phyloP scores from a whole-genome alignment of 116 monocot genomes.

The Papilionanthe hybrid region DNA sequence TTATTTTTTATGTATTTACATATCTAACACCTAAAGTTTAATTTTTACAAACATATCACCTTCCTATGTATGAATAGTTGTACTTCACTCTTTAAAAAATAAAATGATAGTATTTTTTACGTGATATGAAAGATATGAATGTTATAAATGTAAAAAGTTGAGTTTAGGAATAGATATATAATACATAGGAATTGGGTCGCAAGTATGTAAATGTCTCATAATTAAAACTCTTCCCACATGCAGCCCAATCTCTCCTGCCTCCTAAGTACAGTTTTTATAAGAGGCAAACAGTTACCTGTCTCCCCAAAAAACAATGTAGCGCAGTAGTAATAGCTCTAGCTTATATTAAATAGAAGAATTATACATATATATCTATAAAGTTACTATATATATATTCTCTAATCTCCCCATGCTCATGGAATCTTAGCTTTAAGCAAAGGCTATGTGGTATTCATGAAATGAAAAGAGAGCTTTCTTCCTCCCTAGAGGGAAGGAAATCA shows the following conservation, averaged over 20 bases:
- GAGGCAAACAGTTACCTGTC: neutral
- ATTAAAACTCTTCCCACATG: neutral
- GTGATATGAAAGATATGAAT: too few species aligned
- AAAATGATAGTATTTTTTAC: too few species aligned
- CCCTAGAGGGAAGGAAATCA: neutral
- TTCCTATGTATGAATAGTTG: too few species aligned
- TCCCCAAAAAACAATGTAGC: neutral
- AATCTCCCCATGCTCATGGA: neutral
- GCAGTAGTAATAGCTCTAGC: neutral
- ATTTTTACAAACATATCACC: too few species aligned
- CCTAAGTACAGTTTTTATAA: neutral
- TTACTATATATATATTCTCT: neutral
- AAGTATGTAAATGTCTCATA: too few species aligned
- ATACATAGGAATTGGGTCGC: too few species aligned
- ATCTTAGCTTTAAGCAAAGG: conserved; percentile 10
- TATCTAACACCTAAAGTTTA: too few species aligned
- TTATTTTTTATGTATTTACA: too few species aligned
- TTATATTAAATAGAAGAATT: neutral
- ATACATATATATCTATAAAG: too few species aligned
- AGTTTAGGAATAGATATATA: too few species aligned
- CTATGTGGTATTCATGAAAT: neutral
- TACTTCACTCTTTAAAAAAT: too few species aligned
- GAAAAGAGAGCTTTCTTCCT: neutral
- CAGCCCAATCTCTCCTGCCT: conserved; percentile 10
- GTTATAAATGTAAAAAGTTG: too few species aligned